Evolutionary conservation across 202 grass and related monocot species (phyloP), one percentile per base, ranked within the genome.

Genomic region (Elaeis oleifera): DNA sequence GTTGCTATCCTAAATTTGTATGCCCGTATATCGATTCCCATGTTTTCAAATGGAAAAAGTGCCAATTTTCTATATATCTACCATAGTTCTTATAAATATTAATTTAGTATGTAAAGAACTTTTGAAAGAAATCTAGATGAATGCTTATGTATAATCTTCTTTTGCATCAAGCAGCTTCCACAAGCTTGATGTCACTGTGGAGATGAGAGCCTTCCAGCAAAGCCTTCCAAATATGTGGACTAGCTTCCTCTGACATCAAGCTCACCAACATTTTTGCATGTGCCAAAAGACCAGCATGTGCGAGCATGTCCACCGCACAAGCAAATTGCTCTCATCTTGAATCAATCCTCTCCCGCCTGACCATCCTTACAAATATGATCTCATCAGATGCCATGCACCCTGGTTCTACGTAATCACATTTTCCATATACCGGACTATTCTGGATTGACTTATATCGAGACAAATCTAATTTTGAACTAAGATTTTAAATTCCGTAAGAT

Each of bases 241-340:
- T 80, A 56, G 50, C 56, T 61, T 90, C 65, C 19, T 63, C 75
- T 58, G 70, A 59, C 64, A 64, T 71, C 67, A 75, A 70, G 52
- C 64, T 74, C 68, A 65, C 79, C 53, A 90, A 24, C 63, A 71
- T 60, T 53, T 76, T 54, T 58, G 83, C 79, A 68, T 90, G 58
- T 3, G 65, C 79, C 76, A 90, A 83, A 74, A 62, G 64, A 22
- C 87, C 87, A 72, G 87, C 76, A 60, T 83, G 76, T 63, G 87
- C 70, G 63, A 90, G 72, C 83, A 90, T 83, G 71, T 90, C 79
- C 54, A 83, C 83, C 48, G 78, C 73, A 78, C 83, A 90, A 50
- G 76, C 80, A 24, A 78, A 64, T 72, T 90, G 87, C 73, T 86
- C 76, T 55, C 56, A 55, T 65, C 39, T 64, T 64, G 68, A 60